Evolutionary conservation across 2,329 filamentous ascomycete genomes (phyloP).

Genomic region (Coniochaeta sp.): DNA sequence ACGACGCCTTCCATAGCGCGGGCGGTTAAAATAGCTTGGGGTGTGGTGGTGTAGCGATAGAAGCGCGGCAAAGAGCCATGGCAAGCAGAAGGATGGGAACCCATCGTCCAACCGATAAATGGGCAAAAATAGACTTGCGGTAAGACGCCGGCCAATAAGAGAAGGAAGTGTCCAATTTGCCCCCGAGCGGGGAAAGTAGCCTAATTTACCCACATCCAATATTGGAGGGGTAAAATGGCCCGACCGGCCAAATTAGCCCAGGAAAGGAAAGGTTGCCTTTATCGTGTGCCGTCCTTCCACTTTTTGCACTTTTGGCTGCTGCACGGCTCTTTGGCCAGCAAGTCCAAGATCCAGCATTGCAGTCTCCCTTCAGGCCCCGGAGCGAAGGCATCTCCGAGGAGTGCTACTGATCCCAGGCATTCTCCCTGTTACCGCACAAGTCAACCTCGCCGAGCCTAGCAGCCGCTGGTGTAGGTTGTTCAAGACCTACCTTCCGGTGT

Average conservation of each 20-base stretch:
- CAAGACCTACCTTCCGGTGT: neutral
- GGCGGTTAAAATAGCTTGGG: slow-evolving; percentile 1
- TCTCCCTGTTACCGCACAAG: neutral
- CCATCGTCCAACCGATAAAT: slow-evolving; percentile 1
- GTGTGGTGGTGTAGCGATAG: neutral
- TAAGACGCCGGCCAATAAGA: neutral
- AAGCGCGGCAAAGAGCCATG: neutral
- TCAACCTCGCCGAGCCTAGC: neutral
- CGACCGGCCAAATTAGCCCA: neutral
- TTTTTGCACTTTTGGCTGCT: neutral
- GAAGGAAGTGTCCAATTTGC: neutral
- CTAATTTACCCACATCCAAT: neutral
- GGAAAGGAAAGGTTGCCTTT: neutral
- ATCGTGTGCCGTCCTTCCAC: neutral
- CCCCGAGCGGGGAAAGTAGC: neutral
- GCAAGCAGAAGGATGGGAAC: neutral
- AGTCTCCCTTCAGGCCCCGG: no score
- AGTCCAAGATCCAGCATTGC: no score
- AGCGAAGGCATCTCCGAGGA: neutral
- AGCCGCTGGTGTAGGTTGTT: neutral
- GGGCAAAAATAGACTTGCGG: slow-evolving; percentile 4
- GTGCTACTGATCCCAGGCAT: neutral
- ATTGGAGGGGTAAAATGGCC: neutral
- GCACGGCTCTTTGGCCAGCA: no score
- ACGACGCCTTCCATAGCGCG: neutral